These are phyloP conservation scores for Aquilaria malaccensis DNA, from an alignment of 345 rosid species.

Conservation along the genomic window DNA sequence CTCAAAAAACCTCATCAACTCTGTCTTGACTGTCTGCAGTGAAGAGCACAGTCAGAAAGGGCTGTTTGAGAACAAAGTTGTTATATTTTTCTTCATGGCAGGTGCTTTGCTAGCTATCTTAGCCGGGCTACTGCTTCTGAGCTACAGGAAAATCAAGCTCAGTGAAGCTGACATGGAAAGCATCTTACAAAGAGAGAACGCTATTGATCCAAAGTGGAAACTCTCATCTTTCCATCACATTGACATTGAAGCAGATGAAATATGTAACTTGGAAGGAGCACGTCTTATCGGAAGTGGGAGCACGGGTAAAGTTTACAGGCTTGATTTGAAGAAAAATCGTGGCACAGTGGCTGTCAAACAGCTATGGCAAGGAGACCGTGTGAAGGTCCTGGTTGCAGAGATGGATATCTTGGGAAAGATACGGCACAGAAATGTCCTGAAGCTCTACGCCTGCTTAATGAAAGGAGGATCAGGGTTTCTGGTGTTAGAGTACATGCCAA, in stretches of 20 bases:
- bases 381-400: conserved; percentile 57
- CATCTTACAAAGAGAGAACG: conserved; percentile 24
- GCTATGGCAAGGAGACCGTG: conserved; percentile 42
- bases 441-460: conserved; percentile 64
- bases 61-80: conserved; percentile 20
- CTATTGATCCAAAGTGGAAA: conserved; percentile 38
- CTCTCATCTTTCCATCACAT: conserved; percentile 58
- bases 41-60: conserved; percentile 21
- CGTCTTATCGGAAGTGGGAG: conserved; percentile 77
- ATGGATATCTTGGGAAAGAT: conserved; percentile 78
- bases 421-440: conserved; percentile 71
- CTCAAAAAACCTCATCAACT: conserved; percentile 14
- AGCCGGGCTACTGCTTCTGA: conserved; percentile 38
- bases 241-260: conserved; percentile 71
- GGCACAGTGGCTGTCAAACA: conserved; percentile 75
- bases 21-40: conserved; percentile 34
- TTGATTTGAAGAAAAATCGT: conserved; percentile 58
- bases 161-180: conserved; percentile 20
- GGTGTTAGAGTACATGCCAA: conserved; percentile 79
- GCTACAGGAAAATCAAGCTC: conserved; percentile 44
- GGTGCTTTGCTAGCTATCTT: conserved; percentile 31
- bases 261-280: conserved; percentile 51
- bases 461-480: conserved; percentile 57
- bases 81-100: conserved; percentile 39
- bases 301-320: conserved; percentile 77